These are phyloP conservation scores for Nadsonia fulvescens DNA, from an alignment of 805 yeast genomes.

Conservation along the genomic window DNA sequence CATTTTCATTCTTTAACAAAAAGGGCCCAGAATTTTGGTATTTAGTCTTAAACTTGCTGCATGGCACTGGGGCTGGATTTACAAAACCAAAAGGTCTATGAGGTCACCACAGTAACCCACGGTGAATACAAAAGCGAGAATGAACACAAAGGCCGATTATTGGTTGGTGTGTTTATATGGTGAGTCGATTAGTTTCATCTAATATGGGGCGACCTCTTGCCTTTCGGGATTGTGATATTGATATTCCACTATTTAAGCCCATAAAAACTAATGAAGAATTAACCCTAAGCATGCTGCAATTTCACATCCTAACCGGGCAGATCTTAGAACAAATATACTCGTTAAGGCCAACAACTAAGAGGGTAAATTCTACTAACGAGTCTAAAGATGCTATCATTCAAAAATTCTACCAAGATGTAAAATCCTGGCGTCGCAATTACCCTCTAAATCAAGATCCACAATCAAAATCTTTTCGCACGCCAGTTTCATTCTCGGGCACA, in stretches of 20 bases:
- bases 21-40: constrained; percentile 35
- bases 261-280: constrained; percentile 10
- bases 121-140: constrained; percentile 13
- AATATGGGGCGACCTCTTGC: constrained; percentile 32
- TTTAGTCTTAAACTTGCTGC: constrained; percentile 29
- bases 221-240: constrained; percentile 32
- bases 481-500: constrained; percentile 9
- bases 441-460: constrained; percentile 9
- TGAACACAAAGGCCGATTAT: no score
- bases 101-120: constrained; percentile 8
- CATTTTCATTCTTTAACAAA: constrained; percentile 34
- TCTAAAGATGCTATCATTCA: constrained; percentile 20
- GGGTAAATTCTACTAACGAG: constrained; percentile 12
- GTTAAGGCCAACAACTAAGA: constrained; percentile 17
- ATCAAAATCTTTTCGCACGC: constrained; percentile 10
- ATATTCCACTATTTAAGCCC: constrained; percentile 16
- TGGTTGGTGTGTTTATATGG: constrained; percentile 14
- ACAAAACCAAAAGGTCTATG: constrained; percentile 18
- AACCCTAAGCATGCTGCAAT: constrained; percentile 19
- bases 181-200: constrained; percentile 25
- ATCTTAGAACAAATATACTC: constrained; percentile 30
- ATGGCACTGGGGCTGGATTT: constrained; percentile 28
- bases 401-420: constrained; percentile 18
- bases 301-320: constrained; percentile 30
- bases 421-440: no score